Percentiles rank a stretch among this genome's conserved stretches.
phyloP scores from a whole-genome alignment of 1,284 basidiomycete species.

The Trametes hirsuta region DNA sequence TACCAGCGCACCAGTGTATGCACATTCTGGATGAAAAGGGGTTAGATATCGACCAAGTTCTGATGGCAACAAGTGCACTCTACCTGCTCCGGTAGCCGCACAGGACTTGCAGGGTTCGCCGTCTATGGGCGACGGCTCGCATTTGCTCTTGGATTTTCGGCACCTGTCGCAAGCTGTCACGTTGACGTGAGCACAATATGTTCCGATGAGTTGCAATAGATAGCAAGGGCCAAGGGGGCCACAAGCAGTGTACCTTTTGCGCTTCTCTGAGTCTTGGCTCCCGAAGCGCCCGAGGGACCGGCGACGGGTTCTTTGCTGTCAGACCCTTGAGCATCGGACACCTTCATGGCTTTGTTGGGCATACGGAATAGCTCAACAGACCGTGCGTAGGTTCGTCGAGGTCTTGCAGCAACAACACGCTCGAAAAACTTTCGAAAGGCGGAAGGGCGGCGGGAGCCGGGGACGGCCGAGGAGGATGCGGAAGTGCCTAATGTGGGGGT shows the following conservation, averaged over 20 bases:
- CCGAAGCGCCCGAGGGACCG: background rate
- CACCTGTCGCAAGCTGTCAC: slow-evolving; percentile 79
- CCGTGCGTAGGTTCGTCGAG: background rate
- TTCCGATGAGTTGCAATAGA: slow-evolving; percentile 7
- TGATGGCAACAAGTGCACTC: slow-evolving; percentile 4
- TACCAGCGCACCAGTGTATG: slow-evolving; percentile 62
- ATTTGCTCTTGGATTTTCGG: slow-evolving; percentile 85
- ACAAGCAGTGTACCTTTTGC: slow-evolving; percentile 54
- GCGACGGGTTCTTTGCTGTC: slow-evolving; percentile 3
- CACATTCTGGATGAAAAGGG: slow-evolving; percentile 55
- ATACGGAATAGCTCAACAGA: background rate
- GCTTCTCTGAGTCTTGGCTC: slow-evolving; percentile 41
- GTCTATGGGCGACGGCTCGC: slow-evolving; percentile 59
- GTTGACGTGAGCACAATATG: background rate
- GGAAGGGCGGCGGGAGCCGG: background rate
- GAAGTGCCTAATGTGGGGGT: no score
- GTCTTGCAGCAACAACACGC: background rate
- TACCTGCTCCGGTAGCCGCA: slow-evolving; percentile 61
- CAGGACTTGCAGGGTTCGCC: slow-evolving; percentile 70
- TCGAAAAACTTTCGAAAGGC: background rate
- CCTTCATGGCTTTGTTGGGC: background rate
- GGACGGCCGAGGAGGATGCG: background rate
- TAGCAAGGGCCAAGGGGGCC: background rate
- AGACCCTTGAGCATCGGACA: background rate
- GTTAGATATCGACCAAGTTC: background rate